phyloP scores from a whole-genome alignment of 495 filamentous ascomycete species.

The Durotheca rogersii region DNA sequence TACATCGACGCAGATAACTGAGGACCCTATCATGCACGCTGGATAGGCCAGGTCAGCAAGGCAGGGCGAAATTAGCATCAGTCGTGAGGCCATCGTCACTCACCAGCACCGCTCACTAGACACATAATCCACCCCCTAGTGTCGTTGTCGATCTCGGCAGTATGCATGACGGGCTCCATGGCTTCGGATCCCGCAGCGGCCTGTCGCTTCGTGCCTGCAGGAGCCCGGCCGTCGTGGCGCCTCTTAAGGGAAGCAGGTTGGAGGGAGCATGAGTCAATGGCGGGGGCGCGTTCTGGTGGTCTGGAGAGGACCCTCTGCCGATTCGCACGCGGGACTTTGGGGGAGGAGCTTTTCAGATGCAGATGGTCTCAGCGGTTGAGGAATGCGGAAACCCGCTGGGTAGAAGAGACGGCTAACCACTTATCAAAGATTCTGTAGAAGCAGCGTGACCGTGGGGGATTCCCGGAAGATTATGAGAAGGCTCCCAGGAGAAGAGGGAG shows the following conservation, averaged over 20 bases:
- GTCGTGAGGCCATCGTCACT: constrained; percentile 24
- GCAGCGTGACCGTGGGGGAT: too few species aligned
- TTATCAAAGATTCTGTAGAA: not conserved
- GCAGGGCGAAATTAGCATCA: constrained; percentile 6
- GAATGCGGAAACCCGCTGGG: not conserved
- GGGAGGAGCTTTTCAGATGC: not conserved
- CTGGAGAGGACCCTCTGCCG: not conserved
- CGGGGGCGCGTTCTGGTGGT: not conserved
- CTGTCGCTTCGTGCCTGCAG: constrained; percentile 20
- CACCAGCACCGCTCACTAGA: constrained; percentile 75
- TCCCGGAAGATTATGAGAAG: too few species aligned
- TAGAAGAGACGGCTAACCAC: not conserved
- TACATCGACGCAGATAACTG: constrained; percentile 84
- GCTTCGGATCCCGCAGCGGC: constrained; percentile 12
- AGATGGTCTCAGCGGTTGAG: constrained; percentile 25
- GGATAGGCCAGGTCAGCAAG: constrained; percentile 5
- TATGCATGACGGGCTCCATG: constrained; percentile 37
- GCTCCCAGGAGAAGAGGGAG: not conserved
- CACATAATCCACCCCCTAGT: constrained; percentile 92
- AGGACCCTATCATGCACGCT: constrained; percentile 81
- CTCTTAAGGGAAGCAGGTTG: not conserved
- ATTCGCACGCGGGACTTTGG: constrained; percentile 1
- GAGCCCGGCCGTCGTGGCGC: constrained; percentile 15
- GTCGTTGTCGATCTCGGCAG: constrained; percentile 67
- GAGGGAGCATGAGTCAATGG: constrained; percentile 17